Conservation (phyloP, 1,284 basidiomycete species). For the Limonomyces culmigenus region DNA sequence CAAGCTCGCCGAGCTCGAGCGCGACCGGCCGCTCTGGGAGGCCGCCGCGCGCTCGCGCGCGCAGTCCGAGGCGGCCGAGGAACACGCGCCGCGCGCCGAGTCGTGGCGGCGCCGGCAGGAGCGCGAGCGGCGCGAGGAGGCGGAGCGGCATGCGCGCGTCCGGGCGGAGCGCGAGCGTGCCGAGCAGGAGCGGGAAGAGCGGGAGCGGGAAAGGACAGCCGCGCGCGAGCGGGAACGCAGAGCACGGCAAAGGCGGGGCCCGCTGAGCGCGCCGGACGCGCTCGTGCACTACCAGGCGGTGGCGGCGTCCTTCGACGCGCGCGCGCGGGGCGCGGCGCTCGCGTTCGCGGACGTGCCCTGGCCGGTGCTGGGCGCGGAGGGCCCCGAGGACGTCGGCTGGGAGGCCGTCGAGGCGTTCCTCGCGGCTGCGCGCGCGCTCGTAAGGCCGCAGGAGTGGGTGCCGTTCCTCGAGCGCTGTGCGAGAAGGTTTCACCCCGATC, state of each 20-base stretch:
- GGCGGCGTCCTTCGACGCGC: conserved; percentile 46
- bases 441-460: conserved; percentile 54
- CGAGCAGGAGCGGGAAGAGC: conserved; percentile 11
- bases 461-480: conserved; percentile 49
- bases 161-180: conserved; percentile 10
- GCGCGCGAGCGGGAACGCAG: conserved; percentile 22
- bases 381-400: conserved; percentile 50
- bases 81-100: background rate
- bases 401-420: conserved; percentile 56
- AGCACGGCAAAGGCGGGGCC: conserved; percentile 32
- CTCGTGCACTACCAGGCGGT: conserved; percentile 45
- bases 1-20: conserved; percentile 53
- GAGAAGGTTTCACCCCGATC: conserved; percentile 49
- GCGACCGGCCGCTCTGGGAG: conserved; percentile 46
- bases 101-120: conserved; percentile 15
- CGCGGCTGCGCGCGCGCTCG: conserved; percentile 29
- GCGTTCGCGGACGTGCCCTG: conserved; percentile 48
- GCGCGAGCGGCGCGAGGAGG: conserved; percentile 16
- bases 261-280: conserved; percentile 42
- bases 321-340: conserved; percentile 27
- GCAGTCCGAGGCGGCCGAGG: conserved; percentile 22
- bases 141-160: conserved; percentile 19
- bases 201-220: conserved; percentile 13
- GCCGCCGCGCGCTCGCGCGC: conserved; percentile 27
- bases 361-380: conserved; percentile 30